Evolutionary conservation across 352 stramenopile genomes (phyloP), one percentile per base, ranked within the genome.

Genomic region (Phytopythium aichiense): DNA sequence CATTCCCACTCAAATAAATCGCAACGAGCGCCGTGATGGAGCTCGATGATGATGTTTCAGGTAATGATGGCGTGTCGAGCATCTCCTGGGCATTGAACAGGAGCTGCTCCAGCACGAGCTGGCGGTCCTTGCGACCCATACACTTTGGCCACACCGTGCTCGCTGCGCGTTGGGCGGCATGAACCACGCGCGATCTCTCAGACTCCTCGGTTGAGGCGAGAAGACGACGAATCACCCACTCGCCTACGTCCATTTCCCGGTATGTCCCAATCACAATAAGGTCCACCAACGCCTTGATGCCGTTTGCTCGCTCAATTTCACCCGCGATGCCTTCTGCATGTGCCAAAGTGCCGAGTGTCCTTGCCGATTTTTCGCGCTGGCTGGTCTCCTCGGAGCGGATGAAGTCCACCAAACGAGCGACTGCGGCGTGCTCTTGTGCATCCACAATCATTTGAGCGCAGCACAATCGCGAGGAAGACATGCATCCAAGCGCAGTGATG

Each of bases 41-140:
- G n/a, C n/a, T 52, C 16, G 46, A 31, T 6, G n/a, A 31, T 12
- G 23, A 31, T n/a, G 22, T 20, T 31, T 18, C 46, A 8, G 46
- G 46, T 33, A 22, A 16, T 20, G 5, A 1, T 4, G 46, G 20
- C 46, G 40, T 20, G 40, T 22, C n/a, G 40, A 45, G 15, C 40
- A n/a, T 45, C 12, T 45, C 40, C 4, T 45, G 16, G 23, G 16
- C 12, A 33, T 52, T 52, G 46, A 52, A 23, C n/a, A 31, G 9
- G n/a, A 52, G 46, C 23, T 52, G 46, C 20, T 52, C 46, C n/a
- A 52, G 46, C 46, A 52, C 23, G 11, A 31, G 15, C 23, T 52
- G 46, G 46, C 46, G 46, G n/a, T 52, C 46, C 46, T 20, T 52
- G 16, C 46, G 46, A 52, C 33, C 46, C 46, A 45, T 52, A 31